Base-by-base conservation (phyloP, 768 basidiomycete species). In the Hortiboletus flavorubellus region DNA sequence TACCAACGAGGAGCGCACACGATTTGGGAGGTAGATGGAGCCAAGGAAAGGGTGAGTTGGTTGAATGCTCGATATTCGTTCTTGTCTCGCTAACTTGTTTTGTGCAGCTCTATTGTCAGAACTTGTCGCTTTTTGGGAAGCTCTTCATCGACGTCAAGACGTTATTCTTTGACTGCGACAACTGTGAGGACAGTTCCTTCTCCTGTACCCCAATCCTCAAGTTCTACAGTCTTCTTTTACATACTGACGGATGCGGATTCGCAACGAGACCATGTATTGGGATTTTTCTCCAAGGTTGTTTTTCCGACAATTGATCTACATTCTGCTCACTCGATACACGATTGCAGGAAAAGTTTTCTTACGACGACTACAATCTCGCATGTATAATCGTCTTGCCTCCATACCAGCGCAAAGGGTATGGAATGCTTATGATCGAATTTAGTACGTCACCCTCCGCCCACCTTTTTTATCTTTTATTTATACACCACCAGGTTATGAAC, bases 101-200 rank as follows among this genome's bases (percentile, higher is more conserved):
- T 43, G 46, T 49, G 4, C 67, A 98, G 96, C 79, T 98, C 6
- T 98, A 95, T 66, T 98, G 95, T 70, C 96, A 98, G 70, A 96
- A 96, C 65, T 75, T 99, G 31, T 89, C 93, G 16, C 78, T 98
- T 8, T 98, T 98, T 65, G 96, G 95, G 31, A 98, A 98, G 72
- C 78, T 98, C n/a, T 98, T 99, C 70, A 98, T 98, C 65, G 97
- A 98, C 64, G 89, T 95, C 59, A 99, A 99, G 73, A 96, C 95
- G 11, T 74, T 95, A 15, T 95, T 91, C 72, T 96, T 93, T 65
- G 92, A 95, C 64, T 85, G 84, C 55, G 89, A 92, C 61, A 90
- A 89, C 63, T 91, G 92, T 91, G 59, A 57, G 88, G 64, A 3
- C 12, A n/a, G 4, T 5, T 51, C 33, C 21, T 30, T 54, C 23